These are phyloP conservation scores for Telfairia occidentalis DNA, from an alignment of 331 rosid species.

Conservation along the genomic window DNA sequence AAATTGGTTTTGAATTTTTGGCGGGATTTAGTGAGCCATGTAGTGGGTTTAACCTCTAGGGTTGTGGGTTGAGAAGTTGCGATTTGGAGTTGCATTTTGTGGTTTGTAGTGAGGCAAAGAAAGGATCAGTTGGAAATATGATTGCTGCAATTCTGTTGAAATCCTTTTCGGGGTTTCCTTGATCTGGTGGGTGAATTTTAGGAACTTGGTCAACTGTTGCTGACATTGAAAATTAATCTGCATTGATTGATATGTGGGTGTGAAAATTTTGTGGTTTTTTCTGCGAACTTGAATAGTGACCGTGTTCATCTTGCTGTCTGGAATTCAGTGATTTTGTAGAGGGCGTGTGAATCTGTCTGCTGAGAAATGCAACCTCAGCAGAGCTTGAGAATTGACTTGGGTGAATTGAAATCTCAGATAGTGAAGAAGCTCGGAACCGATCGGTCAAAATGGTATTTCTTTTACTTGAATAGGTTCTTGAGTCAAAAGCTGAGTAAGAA, in stretches of 20 bases:
- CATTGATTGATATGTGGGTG: conserved; percentile 5
- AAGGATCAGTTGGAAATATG: conserved; percentile 27
- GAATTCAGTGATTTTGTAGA: conserved; percentile 37
- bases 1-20: not conserved
- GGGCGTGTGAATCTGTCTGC: conserved; percentile 58
- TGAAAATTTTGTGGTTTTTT: not conserved
- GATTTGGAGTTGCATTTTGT: conserved; percentile 65
- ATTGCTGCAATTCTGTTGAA: conserved; percentile 12
- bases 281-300: not conserved
- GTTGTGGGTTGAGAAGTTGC: conserved; percentile 28
- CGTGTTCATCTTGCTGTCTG: not conserved
- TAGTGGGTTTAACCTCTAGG: conserved; percentile 16
- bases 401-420: conserved; percentile 64
- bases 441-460: conserved; percentile 62
- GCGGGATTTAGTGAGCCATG: conserved; percentile 15
- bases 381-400: conserved; percentile 85
- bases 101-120: conserved; percentile 30
- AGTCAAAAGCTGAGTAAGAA: conserved; percentile 81
- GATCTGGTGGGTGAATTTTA: conserved; percentile 1
- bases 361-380: conserved; percentile 95
- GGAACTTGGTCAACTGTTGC: not conserved
- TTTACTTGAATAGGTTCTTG: conserved; percentile 60
- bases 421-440: conserved; percentile 78
- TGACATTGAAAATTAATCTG: not conserved
- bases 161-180: conserved; percentile 20